phyloP scores from a whole-genome alignment of 768 basidiomycete genomes.

The Suillus ampliporus region DNA sequence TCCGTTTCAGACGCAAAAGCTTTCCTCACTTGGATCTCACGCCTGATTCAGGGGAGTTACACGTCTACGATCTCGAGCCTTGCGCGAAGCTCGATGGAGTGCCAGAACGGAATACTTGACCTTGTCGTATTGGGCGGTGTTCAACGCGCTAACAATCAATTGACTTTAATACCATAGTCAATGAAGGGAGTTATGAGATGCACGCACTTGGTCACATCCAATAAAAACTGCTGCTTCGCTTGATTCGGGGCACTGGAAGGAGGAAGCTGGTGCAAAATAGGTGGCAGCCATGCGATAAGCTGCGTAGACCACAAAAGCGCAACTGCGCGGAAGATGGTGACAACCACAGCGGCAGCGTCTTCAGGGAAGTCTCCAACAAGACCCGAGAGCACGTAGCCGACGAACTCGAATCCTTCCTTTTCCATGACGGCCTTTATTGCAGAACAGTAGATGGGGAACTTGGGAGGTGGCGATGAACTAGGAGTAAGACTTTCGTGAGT shows the following conservation, averaged over 20 bases:
- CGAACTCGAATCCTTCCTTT: constrained; percentile 74
- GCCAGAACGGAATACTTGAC: constrained; percentile 79
- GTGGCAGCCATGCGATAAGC: constrained; percentile 73
- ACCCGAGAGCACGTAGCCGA: constrained; percentile 74
- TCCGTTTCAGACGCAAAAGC: neutral
- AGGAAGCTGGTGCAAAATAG: constrained; percentile 74
- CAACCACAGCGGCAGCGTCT: constrained; percentile 74
- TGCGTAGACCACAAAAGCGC: constrained; percentile 70
- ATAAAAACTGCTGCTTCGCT: constrained; percentile 74
- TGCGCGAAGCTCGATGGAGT: constrained; percentile 76
- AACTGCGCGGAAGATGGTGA: constrained; percentile 78
- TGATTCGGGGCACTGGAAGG: constrained; percentile 60
- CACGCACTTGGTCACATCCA: constrained; percentile 76
- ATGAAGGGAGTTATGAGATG: constrained; percentile 14
- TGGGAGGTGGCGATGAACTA: constrained; percentile 56
- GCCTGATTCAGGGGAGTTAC: constrained; percentile 33
- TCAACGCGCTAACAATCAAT: constrained; percentile 57
- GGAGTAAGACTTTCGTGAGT: constrained; percentile 71
- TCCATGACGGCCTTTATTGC: constrained; percentile 66
- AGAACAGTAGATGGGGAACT: constrained; percentile 64
- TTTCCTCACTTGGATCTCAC: constrained; percentile 20
- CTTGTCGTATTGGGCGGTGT: constrained; percentile 71
- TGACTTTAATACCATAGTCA: neutral
- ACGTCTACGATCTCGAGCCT: constrained; percentile 68
- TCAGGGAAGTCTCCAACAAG: constrained; percentile 89